phyloP scores from a whole-genome alignment of 2,329 filamentous ascomycete species.

The Verticillium albo-atrum region DNA sequence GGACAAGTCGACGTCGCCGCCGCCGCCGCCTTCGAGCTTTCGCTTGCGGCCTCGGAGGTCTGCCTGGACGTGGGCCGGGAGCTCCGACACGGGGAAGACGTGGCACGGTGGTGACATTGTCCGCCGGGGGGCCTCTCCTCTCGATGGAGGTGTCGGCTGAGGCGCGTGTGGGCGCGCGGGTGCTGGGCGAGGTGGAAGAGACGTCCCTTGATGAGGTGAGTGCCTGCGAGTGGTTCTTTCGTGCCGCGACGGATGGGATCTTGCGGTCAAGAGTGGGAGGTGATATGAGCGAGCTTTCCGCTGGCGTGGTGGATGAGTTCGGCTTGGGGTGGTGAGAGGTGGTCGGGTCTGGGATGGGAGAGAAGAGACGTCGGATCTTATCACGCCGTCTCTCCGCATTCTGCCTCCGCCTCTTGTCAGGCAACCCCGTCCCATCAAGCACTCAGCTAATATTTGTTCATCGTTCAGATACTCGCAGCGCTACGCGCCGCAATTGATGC shows the following conservation, averaged over 20 bases:
- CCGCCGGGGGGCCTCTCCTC: not conserved
- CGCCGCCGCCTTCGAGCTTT: constrained; percentile 35
- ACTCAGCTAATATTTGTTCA: not conserved
- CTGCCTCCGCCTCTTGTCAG: not conserved
- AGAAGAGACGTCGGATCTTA: not conserved
- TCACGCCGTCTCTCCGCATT: constrained; percentile 4
- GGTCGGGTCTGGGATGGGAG: not conserved
- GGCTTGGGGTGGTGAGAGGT: not conserved
- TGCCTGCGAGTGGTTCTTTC: constrained; percentile 5
- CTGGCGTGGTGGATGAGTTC: not conserved
- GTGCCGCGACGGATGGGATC: no score
- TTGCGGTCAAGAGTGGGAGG: no score
- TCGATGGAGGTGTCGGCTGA: constrained; percentile 30
- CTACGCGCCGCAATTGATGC: not conserved
- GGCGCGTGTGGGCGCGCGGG: constrained; percentile 38
- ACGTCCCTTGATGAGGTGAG: constrained; percentile 56
- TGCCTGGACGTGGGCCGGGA: constrained; percentile 44
- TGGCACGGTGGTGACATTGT: constrained; percentile 56
- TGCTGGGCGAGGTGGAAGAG: constrained; percentile 54
- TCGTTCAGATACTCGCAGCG: not conserved
- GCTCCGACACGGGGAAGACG: constrained; percentile 47
- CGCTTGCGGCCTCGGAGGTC: constrained; percentile 45
- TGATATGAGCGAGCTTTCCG: not conserved
- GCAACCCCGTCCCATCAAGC: not conserved
- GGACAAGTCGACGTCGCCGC: constrained; percentile 42